Evolutionary conservation across 441 rosid genomes (phyloP).

Genomic region (Eruca vesicaria): DNA sequence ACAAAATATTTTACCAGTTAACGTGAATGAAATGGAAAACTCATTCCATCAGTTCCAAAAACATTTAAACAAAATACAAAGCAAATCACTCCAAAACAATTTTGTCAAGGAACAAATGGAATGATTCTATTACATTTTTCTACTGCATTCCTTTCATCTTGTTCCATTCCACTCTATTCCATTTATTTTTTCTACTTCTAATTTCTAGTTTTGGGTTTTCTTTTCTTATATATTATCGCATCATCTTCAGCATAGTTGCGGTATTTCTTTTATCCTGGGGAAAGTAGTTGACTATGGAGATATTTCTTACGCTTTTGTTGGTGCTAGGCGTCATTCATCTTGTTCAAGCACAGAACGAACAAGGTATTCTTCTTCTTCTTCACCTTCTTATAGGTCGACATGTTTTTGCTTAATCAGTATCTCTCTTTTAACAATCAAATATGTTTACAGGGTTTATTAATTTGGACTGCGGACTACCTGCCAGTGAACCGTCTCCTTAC

Average conservation of each 20-base stretch:
- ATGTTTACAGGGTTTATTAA: neutral
- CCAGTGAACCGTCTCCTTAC: neutral
- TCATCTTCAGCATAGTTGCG: neutral
- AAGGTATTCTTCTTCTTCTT: neutral
- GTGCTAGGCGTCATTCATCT: neutral
- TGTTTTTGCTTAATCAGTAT: too few species aligned
- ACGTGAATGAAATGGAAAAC: too few species aligned
- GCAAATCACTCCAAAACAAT: too few species aligned
- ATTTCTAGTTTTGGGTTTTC: neutral
- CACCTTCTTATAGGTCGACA: too few species aligned
- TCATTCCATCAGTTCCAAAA: too few species aligned
- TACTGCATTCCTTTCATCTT: too few species aligned
- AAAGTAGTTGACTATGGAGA: neutral
- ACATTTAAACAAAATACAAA: too few species aligned
- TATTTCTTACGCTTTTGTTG: neutral
- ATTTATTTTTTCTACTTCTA: neutral
- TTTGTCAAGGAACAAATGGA: too few species aligned
- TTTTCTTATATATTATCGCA: neutral
- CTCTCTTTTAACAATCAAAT: neutral
- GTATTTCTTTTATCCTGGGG: neutral
- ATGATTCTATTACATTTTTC: too few species aligned
- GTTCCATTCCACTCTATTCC: too few species aligned
- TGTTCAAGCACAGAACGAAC: neutral
- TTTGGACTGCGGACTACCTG: neutral
- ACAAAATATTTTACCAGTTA: too few species aligned